These are phyloP conservation scores for Cylindrodendrum hubeiense DNA, from an alignment of 2,329 filamentous ascomycete genomes.

Conservation along the genomic window DNA sequence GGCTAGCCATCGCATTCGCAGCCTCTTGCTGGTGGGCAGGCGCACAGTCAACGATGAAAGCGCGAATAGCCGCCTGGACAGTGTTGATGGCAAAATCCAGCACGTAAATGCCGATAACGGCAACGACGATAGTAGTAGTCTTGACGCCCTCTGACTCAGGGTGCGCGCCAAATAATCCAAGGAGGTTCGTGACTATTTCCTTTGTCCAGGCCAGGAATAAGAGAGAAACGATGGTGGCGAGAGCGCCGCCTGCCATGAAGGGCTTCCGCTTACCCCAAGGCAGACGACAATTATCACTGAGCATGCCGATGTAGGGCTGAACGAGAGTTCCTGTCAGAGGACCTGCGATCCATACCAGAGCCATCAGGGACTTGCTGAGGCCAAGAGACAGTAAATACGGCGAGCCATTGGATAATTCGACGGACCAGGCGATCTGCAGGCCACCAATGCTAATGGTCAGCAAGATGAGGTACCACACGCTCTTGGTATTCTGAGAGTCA, in stretches of 20 bases:
- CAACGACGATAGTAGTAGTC: conserved; percentile 78
- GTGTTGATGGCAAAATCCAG: conserved; percentile 97
- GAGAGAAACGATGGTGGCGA: conserved; percentile 75
- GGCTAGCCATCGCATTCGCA: conserved; percentile 94
- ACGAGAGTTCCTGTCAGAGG: conserved; percentile 83
- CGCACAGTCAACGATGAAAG: conserved; percentile 93
- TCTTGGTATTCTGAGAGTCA: conserved; percentile 75
- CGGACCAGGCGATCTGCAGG: conserved; percentile 94
- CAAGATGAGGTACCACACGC: conserved; percentile 85
- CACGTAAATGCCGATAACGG: conserved; percentile 88
- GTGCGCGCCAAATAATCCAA: conserved; percentile 78
- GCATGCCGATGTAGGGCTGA: conserved; percentile 85
- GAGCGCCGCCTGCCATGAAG: conserved; percentile 80
- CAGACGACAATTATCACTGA: conserved; percentile 82
- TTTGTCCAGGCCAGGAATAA: conserved; percentile 80
- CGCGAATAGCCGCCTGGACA: conserved; percentile 91
- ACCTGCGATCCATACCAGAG: conserved; percentile 87
- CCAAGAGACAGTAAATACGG: conserved; percentile 85
- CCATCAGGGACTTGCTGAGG: conserved; percentile 85
- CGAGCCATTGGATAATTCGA: conserved; percentile 93
- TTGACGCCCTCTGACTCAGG: conserved; percentile 74
- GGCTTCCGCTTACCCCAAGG: conserved; percentile 84
- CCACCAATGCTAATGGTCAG: conserved; percentile 90
- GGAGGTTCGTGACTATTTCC: conserved; percentile 76
- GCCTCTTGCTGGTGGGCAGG: conserved; percentile 93